Base-by-base conservation (phyloP, 169 alveolate genomes). In the Plasmodium falciparum region DNA sequence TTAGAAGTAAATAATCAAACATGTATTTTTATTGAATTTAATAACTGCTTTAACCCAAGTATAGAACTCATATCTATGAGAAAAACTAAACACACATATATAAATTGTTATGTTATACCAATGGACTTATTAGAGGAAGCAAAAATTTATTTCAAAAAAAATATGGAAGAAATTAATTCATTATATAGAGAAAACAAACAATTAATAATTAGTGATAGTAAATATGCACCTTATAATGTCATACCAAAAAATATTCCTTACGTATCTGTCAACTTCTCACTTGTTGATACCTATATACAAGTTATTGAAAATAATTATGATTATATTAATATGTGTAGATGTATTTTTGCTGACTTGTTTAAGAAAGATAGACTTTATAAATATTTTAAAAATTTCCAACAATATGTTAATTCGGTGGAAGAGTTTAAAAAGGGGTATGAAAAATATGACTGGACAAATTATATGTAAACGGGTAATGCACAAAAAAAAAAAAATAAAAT, bases 141-240 rank as follows among this genome's bases (percentile, higher is more conserved):
- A 20, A 86, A 86, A 71, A 59, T 70, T 71, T 86, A 86, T 86
- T 86, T 86, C 47, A 86, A 86, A 67, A 86, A 86, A 86, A 86
- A 86, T 86, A 11, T 86, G 61, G 78, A 86, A 47, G 92, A 86
- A 71, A 58, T 86, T 47, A 86, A 62, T 61, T 86, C 92, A 45
- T 47, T 86, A 54, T 86, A 86, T 86, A 86, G 92, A 86, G 92
- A 86, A 86, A 86, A 86, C 24, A 86, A 86, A 65, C 92, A 86
- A 54, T 86, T 86, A 86, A 86, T 86, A 39, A 62, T 86, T 17
- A 86, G 88, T 43, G 47, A 59, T n/a, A 70, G 63, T 72, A 86
- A 86, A 72, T 86, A 86, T 86, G 92, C 92, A 54, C 92, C 92
- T 65, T 86, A 86, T 29, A 73, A 73, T 72, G 70, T 86, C 49